phyloP scores from a whole-genome alignment of 2,329 filamentous ascomycete genomes.

The Periconia digitata region DNA sequence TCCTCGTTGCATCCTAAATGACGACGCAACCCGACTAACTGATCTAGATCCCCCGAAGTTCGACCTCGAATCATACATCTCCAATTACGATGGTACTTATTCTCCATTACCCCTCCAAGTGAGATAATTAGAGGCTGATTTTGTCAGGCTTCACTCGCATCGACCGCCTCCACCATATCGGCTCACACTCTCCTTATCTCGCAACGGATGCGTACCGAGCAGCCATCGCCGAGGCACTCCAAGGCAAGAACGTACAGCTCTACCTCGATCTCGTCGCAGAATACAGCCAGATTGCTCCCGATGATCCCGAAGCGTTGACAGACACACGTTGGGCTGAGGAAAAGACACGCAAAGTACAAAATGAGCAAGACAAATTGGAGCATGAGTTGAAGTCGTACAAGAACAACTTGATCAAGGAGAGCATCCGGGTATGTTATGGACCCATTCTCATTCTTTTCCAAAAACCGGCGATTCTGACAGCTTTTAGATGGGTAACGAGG shows the following conservation, averaged over 20 bases:
- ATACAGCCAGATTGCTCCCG: slow-evolving; percentile 64
- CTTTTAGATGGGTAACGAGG: slow-evolving; percentile 86
- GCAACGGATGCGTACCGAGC: slow-evolving; percentile 78
- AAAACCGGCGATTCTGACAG: slow-evolving; percentile 12
- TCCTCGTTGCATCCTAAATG: neutral
- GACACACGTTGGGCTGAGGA: slow-evolving; percentile 77
- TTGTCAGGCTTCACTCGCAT: slow-evolving; percentile 73
- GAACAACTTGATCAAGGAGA: slow-evolving; percentile 96
- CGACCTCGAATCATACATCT: slow-evolving; percentile 86
- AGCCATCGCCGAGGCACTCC: slow-evolving; percentile 75
- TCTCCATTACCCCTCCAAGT: neutral
- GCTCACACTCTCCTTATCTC: slow-evolving; percentile 73
- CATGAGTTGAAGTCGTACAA: slow-evolving; percentile 88
- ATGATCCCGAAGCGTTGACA: slow-evolving; percentile 65
- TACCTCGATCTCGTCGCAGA: slow-evolving; percentile 71
- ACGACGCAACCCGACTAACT: slow-evolving; percentile 17
- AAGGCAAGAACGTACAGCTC: slow-evolving; percentile 68
- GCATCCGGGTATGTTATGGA: slow-evolving; percentile 70
- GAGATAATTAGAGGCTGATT: neutral
- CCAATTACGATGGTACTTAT: slow-evolving; percentile 77
- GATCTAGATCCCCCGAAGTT: slow-evolving; percentile 75
- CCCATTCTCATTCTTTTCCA: neutral
- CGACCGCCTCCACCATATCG: slow-evolving; percentile 80
- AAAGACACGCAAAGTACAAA: slow-evolving; percentile 66
- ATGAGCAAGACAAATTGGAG: slow-evolving; percentile 76